Evolutionary conservation across 164 flowering plant genomes (phyloP).

Genomic region (Amborella trichopoda): DNA sequence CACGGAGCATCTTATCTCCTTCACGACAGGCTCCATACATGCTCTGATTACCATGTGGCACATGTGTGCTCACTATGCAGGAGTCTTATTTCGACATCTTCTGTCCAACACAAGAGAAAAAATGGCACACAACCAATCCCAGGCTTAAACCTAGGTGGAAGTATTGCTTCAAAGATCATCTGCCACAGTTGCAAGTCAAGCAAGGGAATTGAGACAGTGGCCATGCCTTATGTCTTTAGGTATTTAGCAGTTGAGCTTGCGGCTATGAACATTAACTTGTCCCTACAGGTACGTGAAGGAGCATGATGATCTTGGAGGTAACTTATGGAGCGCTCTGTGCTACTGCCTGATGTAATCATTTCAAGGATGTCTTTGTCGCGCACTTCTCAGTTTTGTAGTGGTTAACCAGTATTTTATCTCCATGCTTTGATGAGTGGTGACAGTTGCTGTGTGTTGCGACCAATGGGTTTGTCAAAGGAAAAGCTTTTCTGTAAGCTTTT

Average conservation of each 20-base stretch:
- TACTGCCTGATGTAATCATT: no score
- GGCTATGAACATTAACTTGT: conserved; percentile 84
- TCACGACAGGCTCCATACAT: conserved; percentile 86
- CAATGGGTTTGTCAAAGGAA: no score
- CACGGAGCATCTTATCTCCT: conserved; percentile 88
- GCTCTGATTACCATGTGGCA: conserved; percentile 88
- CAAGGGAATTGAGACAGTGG: conserved; percentile 90
- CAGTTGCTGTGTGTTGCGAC: no score
- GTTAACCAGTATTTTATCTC: no score
- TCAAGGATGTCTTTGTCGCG: no score
- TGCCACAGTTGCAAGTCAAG: conserved; percentile 69
- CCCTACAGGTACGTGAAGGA: conserved; percentile 39
- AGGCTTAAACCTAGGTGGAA: conserved; percentile 46
- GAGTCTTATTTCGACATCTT: conserved; percentile 59
- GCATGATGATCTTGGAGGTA: no score
- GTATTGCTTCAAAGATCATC: conserved; percentile 51
- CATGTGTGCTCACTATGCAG: conserved; percentile 89
- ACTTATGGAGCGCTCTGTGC: no score
- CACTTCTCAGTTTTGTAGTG: no score
- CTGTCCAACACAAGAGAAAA: conserved; percentile 41
- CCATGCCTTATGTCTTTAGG: conserved; percentile 90
- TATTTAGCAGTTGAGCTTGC: conserved; percentile 88
- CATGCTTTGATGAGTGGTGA: no score
- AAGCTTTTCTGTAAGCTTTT: no score
- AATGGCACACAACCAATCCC: conserved; percentile 18